Base-by-base conservation (phyloP, 345 rosid genomes). In the Heritiera littoralis region DNA sequence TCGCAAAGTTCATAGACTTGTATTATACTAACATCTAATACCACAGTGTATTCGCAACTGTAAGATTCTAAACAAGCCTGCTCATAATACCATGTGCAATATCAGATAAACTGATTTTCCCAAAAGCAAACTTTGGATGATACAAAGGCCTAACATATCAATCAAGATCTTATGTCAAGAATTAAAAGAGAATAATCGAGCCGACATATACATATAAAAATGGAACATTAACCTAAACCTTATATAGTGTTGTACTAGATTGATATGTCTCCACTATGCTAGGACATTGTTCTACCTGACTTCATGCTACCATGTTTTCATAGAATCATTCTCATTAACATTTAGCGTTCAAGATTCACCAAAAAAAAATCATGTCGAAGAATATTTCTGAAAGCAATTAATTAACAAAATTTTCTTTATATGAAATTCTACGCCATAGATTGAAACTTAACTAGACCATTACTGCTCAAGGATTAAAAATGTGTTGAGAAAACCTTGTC, bases 1-100 rank as follows among this genome's bases (percentile, higher is more conserved):
- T 81, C 45, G 28, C 18, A 77, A 85, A 61, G 55, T 65, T 80
- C 23, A 14, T 28, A 35, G 15, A 48, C 35, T 68, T 54, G 12
- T 8, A 12, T 46, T n/a, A 40, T 49, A 38, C 35, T 30, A 38
- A 68, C 32, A 80, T 59, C 28, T 23, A 23, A 68, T 43, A 40
- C 20, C 76, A 45, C 72, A 85, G 48, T 74, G 79, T 81, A 77
- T 59, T 59, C 45, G 64, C 51, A 78, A 70, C 78, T 20, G 79
- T 4, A 58, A 75, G 80, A 77, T 86, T 86, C 86, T 23, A 35
- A 6, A 9, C 79, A 69, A 14, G 79, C 72, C 70, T 51, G 74
- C 41, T 70, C 30, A 70, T 75, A 17, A 41, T n/a, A 18, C 13
- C 49, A 40, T 40, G 59, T 68, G n/a, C 67, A 23, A 7, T 28